Conservation (phyloP, 805 yeast species). For the Teunomyces kruisii region DNA sequence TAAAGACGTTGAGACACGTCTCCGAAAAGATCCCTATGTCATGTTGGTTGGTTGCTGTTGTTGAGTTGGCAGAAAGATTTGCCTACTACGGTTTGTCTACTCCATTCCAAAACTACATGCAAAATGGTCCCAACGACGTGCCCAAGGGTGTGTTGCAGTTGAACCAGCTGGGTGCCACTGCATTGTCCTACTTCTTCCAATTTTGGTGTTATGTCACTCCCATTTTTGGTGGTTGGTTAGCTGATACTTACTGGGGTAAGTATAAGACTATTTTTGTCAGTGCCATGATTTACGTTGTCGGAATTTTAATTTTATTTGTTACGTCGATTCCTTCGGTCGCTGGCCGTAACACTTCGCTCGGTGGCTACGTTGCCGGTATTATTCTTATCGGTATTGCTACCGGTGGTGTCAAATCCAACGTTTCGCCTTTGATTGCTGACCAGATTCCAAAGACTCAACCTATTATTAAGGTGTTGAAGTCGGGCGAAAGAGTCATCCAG, state of each 20-base stretch:
- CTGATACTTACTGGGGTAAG: constrained; percentile 76
- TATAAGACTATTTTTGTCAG: constrained; percentile 65
- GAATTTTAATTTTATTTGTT: constrained; percentile 62
- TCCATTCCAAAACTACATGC: constrained; percentile 79
- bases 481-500: constrained; percentile 41
- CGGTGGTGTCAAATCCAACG: constrained; percentile 78
- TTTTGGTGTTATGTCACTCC: constrained; percentile 86
- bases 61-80: constrained; percentile 80
- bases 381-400: constrained; percentile 71
- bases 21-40: constrained; percentile 51
- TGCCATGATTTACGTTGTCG: constrained; percentile 57
- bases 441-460: constrained; percentile 42
- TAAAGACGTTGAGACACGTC: constrained; percentile 51
- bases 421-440: constrained; percentile 71
- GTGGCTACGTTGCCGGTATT: constrained; percentile 59
- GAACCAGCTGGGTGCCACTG: constrained; percentile 65
- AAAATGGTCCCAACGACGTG: constrained; percentile 41
- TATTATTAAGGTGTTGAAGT: constrained; percentile 34
- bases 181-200: constrained; percentile 70
- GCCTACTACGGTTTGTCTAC: constrained; percentile 77
- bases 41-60: constrained; percentile 65
- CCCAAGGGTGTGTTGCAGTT: constrained; percentile 59
- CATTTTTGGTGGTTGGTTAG: constrained; percentile 68
- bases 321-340: constrained; percentile 67
- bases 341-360: constrained; percentile 51